A percentile compares a stretch with the other conserved stretches of the same genome.
phyloP scores from a whole-genome alignment of 2,329 filamentous ascomycete genomes.

The Xylaria sp. region DNA sequence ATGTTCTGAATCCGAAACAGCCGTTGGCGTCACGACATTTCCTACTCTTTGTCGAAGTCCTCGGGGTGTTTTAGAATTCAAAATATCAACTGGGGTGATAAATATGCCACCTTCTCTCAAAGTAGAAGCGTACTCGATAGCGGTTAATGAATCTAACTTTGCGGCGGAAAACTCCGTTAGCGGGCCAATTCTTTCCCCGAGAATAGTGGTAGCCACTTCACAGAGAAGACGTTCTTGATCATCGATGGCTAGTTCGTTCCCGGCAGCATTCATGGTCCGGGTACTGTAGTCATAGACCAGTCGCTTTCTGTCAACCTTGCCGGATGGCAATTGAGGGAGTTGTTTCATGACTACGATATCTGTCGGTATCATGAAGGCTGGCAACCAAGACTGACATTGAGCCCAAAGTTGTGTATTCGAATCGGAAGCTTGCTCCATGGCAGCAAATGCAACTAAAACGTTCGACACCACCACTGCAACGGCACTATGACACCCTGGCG shows the following conservation, averaged over 20 bases:
- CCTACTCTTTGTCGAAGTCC: constrained; percentile 36
- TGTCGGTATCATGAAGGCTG: constrained; percentile 82
- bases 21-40: not conserved
- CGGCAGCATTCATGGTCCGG: not conserved
- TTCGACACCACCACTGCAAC: constrained; percentile 74
- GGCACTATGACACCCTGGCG: constrained; percentile 70
- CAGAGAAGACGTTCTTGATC: constrained; percentile 52
- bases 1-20: not conserved
- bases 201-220: constrained; percentile 42
- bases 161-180: constrained; percentile 47
- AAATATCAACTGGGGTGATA: constrained; percentile 68
- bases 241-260: constrained; percentile 42
- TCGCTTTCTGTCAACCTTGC: constrained; percentile 79
- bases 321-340: constrained; percentile 82
- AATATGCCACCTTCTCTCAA: constrained; percentile 67
- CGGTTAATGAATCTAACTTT: constrained; percentile 55
- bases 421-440: constrained; percentile 56
- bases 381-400: constrained; percentile 79
- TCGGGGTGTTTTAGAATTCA: constrained; percentile 62
- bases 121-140: constrained; percentile 67
- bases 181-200: constrained; percentile 46
- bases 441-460: constrained; percentile 79
- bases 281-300: constrained; percentile 65
- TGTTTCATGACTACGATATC: constrained; percentile 72
- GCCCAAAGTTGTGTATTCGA: constrained; percentile 60